These are phyloP conservation scores for Diaporthe vaccinii DNA, from an alignment of 2,329 filamentous ascomycete genomes.

Conservation along the genomic window DNA sequence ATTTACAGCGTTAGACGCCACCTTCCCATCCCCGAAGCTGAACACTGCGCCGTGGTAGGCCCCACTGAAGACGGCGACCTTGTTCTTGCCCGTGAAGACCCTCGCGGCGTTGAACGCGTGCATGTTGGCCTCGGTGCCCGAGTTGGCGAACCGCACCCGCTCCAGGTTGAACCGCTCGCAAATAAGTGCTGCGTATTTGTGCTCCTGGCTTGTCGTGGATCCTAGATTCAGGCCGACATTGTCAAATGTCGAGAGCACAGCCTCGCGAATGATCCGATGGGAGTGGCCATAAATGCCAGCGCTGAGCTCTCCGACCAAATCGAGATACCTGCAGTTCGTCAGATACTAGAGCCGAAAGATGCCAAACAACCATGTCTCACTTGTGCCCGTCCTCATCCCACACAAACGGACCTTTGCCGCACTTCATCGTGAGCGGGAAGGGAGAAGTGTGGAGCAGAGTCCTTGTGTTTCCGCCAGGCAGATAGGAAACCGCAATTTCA, in stretches of 20 bases:
- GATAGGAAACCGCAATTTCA: conserved; percentile 6
- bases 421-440: conserved; percentile 58
- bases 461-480: conserved; percentile 50
- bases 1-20: conserved; percentile 62
- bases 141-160: conserved; percentile 73
- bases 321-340: conserved; percentile 60
- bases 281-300: conserved; percentile 78
- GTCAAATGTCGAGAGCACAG: conserved; percentile 60
- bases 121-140: conserved; percentile 75
- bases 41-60: conserved; percentile 66
- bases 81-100: conserved; percentile 58
- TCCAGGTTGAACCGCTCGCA: conserved; percentile 68
- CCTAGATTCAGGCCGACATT: conserved; percentile 68
- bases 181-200: conserved; percentile 64
- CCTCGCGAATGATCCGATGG: conserved; percentile 64
- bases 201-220: conserved; percentile 65
- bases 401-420: conserved; percentile 52
- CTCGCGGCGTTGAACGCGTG: conserved; percentile 70
- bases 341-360: neutral
- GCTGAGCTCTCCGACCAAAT: conserved; percentile 74
- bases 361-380: conserved; percentile 40
- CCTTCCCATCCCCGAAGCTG: conserved; percentile 50
- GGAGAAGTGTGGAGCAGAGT: conserved; percentile 53
- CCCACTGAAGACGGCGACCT: conserved; percentile 64
- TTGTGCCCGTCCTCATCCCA: conserved; percentile 57